A percentile compares a stretch with the other conserved stretches of the same genome.
phyloP scores from a whole-genome alignment of 169 alveolate genomes.

The Plasmodium gonderi region DNA sequence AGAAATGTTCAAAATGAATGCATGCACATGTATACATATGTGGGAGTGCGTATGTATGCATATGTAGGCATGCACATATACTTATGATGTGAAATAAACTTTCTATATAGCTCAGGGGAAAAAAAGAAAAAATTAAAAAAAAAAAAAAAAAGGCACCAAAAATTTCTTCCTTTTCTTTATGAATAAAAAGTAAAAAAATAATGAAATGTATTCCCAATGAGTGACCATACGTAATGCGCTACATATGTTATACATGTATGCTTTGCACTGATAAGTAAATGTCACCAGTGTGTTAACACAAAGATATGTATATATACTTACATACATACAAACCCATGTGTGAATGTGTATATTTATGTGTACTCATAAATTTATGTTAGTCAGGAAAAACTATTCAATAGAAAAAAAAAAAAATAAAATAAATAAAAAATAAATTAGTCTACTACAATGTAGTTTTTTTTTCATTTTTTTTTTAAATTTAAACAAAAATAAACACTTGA shows the following conservation, averaged over 20 bases:
- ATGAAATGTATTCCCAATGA: not conserved
- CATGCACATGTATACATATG: not conserved
- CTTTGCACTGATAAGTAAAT: not conserved
- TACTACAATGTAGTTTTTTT: not conserved
- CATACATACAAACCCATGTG: not conserved
- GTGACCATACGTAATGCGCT: not conserved
- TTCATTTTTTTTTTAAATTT: not conserved
- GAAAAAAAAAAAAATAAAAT: not conserved
- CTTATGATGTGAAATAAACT: not conserved
- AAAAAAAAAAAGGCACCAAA: not conserved
- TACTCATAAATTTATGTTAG: not conserved
- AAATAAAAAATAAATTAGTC: no score
- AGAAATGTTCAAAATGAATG: constrained; percentile 1
- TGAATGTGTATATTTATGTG: not conserved
- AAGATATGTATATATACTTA: not conserved
- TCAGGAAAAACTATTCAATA: not conserved
- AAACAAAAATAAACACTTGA: not conserved
- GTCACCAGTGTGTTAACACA: not conserved
- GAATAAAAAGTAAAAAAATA: not conserved
- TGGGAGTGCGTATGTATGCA: not conserved
- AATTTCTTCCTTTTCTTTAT: not conserved
- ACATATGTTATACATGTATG: not conserved
- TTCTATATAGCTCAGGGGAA: not conserved
- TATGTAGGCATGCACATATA: not conserved
- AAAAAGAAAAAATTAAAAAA: not conserved